Evolutionary conservation across 129 eudicot genomes (phyloP).

Genomic region (Centrapalus pauciflorus): DNA sequence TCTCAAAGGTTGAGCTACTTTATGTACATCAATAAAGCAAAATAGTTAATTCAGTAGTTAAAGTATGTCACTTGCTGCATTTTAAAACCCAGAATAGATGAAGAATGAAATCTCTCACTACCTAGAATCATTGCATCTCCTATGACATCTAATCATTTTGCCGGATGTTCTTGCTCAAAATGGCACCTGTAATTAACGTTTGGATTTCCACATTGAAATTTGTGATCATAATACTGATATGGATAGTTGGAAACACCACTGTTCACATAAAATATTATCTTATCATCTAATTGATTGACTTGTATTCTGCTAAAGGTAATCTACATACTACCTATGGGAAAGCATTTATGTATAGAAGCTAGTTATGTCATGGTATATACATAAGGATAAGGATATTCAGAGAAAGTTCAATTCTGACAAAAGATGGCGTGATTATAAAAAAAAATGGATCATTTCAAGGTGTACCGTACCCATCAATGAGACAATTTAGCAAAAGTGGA

Average conservation of each 20-base stretch:
- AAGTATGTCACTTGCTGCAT: neutral
- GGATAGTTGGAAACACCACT: neutral
- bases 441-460: neutral
- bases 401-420: neutral
- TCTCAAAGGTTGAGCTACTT: neutral
- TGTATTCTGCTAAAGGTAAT: neutral
- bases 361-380: neutral
- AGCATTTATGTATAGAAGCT: neutral
- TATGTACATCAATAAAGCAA: no score
- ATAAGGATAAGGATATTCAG: neutral
- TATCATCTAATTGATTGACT: no score
- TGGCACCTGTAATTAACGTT: neutral
- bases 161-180: neutral
- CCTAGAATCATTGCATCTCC: neutral
- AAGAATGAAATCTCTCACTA: neutral
- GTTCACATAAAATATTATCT: neutral
- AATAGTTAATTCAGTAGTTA: neutral
- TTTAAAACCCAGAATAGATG: neutral
- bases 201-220: neutral
- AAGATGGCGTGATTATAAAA: neutral
- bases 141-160: neutral
- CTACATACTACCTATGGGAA: neutral
- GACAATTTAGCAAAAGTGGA: constrained; percentile 80
- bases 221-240: neutral
- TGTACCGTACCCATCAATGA: constrained; percentile 68